Percentiles rank a stretch among this genome's conserved stretches.
Conservation (phyloP, 202 grass and related monocot genomes). For the Tripidium arundinaceum region DNA sequence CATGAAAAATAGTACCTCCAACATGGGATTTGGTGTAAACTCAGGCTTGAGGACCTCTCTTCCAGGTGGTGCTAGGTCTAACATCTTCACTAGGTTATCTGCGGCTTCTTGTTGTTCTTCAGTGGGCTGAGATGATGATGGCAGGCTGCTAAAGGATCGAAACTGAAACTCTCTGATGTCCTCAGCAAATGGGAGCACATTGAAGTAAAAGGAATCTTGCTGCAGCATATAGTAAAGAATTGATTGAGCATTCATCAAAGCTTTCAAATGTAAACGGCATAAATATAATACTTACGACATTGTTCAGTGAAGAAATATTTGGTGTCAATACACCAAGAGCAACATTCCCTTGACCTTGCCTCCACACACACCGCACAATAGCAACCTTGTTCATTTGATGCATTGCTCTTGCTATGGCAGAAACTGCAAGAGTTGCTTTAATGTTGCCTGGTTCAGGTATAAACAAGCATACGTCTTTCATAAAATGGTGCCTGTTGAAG, state of each 20-base stretch:
- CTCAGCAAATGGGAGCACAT: slow-evolving; percentile 90
- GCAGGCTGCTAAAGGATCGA: slow-evolving; percentile 63
- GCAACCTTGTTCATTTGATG: slow-evolving; percentile 74
- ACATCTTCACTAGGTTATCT: slow-evolving; percentile 86
- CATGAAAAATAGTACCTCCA: slow-evolving; percentile 49
- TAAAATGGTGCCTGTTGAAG: slow-evolving; percentile 69
- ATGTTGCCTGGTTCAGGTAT: slow-evolving; percentile 85
- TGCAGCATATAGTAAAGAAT: slow-evolving; percentile 34
- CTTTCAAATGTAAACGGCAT: background rate
- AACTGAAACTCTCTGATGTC: slow-evolving; percentile 89
- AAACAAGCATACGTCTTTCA: slow-evolving; percentile 87
- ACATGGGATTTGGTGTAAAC: slow-evolving; percentile 85
- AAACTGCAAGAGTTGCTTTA: slow-evolving; percentile 60
- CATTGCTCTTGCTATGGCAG: slow-evolving; percentile 84
- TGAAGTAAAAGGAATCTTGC: slow-evolving; percentile 95
- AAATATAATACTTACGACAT: slow-evolving; percentile 50
- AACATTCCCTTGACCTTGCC: slow-evolving; percentile 75
- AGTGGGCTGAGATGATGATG: slow-evolving; percentile 58
- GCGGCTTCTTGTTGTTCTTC: slow-evolving; percentile 75
- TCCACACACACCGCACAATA: slow-evolving; percentile 80
- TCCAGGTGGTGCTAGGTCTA: slow-evolving; percentile 69
- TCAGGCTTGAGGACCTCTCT: slow-evolving; percentile 76
- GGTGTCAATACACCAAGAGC: slow-evolving; percentile 81
- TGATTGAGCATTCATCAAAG: slow-evolving; percentile 20
- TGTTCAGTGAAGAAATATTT: slow-evolving; percentile 81